A percentile compares a stretch with the other conserved stretches of the same genome.
These are phyloP conservation scores for Pseudogymnoascus sp. DNA, from an alignment of 2,329 filamentous ascomycete genomes.

Conservation along the genomic window DNA sequence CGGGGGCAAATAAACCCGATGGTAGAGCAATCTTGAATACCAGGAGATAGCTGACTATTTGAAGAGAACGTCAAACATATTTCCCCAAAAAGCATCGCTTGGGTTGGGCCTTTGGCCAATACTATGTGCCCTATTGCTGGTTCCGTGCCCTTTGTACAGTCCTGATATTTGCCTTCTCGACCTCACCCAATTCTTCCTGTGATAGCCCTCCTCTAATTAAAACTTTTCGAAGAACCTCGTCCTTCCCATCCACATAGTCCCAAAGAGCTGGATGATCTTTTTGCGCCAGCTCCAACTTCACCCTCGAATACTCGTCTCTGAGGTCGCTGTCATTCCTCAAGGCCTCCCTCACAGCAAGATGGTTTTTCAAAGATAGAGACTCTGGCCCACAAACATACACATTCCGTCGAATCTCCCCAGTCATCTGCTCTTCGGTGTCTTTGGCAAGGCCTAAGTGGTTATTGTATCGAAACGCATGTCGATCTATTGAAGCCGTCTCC, in stretches of 20 bases:
- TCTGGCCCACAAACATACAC: constrained; percentile 32
- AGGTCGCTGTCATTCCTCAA: constrained; percentile 26
- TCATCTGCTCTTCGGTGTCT: background rate
- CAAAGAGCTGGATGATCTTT: constrained; percentile 11
- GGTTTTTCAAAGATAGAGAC: constrained; percentile 29
- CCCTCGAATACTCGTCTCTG: constrained; percentile 22
- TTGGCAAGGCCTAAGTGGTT: background rate
- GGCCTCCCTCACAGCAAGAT: constrained; percentile 31
- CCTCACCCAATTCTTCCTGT: constrained; percentile 17
- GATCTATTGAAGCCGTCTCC: constrained; percentile 30
- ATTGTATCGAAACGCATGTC: constrained; percentile 29
- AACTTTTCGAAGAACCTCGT: constrained; percentile 19
- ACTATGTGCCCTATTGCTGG: background rate
- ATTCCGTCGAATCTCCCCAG: constrained; percentile 25
- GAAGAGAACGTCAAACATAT: background rate
- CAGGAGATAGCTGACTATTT: background rate
- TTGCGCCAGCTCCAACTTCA: constrained; percentile 17
- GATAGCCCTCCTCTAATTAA: constrained; percentile 17
- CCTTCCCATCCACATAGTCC: constrained; percentile 18
- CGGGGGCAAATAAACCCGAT: background rate
- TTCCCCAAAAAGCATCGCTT: background rate
- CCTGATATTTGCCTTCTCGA: constrained; percentile 13
- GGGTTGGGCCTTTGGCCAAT: background rate
- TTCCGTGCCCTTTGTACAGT: background rate
- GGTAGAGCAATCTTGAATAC: background rate